phyloP scores from a whole-genome alignment of 2,329 filamentous ascomycete genomes.

The Pseudogymnoascus sp. region DNA sequence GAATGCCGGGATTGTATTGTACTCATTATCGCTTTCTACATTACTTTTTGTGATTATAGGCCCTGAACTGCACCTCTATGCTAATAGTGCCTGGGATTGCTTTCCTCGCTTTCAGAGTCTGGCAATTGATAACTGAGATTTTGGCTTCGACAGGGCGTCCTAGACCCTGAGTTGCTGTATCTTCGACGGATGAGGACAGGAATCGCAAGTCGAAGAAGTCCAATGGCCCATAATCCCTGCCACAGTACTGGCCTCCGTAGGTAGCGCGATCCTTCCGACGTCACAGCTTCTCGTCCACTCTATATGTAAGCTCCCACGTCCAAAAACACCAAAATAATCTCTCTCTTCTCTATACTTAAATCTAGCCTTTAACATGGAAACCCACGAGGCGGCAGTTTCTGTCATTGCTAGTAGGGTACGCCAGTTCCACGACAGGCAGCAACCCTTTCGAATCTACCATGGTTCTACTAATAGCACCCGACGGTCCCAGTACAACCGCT shows the following conservation, averaged over 20 bases:
- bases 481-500: slow-evolving; percentile 12
- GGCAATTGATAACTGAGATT: neutral
- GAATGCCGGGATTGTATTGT: neutral
- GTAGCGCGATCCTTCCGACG: neutral
- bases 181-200: neutral
- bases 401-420: slow-evolving; percentile 37
- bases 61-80: neutral
- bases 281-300: neutral
- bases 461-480: slow-evolving; percentile 48
- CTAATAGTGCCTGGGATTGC: neutral
- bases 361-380: slow-evolving; percentile 14
- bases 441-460: slow-evolving; percentile 47
- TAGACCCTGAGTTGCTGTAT: neutral
- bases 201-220: too few species aligned
- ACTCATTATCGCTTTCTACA: neutral
- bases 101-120: neutral
- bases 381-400: slow-evolving; percentile 36
- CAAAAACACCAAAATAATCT: neutral
- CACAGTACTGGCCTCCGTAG: neutral
- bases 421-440: slow-evolving; percentile 39
- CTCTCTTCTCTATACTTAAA: neutral
- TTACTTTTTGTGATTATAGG: neutral
- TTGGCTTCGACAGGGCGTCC: neutral
- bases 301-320: neutral
- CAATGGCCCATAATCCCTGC: neutral